phyloP scores from a whole-genome alignment of 108 stramenopile genomes.

The Mediolabrus comicus region DNA sequence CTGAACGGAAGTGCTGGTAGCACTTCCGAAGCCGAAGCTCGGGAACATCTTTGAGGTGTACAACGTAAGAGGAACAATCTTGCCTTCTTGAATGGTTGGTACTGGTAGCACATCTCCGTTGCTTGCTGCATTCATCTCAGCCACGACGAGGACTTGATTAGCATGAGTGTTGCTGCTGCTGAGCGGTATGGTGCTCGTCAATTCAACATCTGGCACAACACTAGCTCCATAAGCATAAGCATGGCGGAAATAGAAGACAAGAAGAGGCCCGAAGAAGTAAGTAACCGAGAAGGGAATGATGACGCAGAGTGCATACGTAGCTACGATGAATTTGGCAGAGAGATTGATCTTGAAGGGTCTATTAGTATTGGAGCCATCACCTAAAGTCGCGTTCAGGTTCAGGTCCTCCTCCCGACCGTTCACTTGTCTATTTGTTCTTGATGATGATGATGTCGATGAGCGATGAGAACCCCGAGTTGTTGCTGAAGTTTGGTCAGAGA shows the following conservation, averaged over 20 bases:
- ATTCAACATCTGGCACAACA: neutral
- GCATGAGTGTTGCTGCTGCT: too few relatives aligned
- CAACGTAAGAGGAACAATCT: neutral
- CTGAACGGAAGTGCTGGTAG: neutral
- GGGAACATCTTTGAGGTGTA: slow-evolving; percentile 12
- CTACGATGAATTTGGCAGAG: neutral
- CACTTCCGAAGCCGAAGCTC: neutral
- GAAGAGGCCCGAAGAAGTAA: neutral
- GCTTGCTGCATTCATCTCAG: neutral
- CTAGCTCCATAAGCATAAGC: neutral
- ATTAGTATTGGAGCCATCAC: neutral
- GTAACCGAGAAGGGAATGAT: neutral
- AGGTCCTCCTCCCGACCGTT: too few relatives aligned
- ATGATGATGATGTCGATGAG: neutral
- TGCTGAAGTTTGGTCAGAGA: neutral
- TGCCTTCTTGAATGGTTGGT: neutral
- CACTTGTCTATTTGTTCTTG: neutral
- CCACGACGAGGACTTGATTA: neutral
- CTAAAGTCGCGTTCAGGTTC: too few relatives aligned
- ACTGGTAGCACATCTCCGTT: neutral
- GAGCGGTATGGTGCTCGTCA: too few relatives aligned
- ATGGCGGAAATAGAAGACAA: too few relatives aligned
- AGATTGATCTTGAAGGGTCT: neutral
- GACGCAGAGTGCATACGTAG: neutral
- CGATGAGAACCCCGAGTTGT: neutral